phyloP scores from a whole-genome alignment of 2,329 filamentous ascomycete species.

The Pseudogymnoascus sp. region DNA sequence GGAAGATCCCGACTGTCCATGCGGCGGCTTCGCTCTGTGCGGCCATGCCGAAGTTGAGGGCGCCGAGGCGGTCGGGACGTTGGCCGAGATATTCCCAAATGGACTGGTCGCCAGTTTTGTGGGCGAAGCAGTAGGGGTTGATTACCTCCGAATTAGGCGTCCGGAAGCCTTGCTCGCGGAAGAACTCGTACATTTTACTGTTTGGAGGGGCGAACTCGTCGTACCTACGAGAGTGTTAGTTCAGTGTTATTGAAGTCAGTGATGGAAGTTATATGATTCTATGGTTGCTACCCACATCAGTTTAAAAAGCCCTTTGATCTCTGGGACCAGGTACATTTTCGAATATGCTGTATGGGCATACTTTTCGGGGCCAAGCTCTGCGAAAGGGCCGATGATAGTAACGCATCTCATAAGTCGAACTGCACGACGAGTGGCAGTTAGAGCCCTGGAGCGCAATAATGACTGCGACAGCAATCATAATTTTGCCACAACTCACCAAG shows the following conservation, averaged over 20 bases:
- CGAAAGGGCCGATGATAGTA: conserved; percentile 15
- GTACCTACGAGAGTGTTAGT: conserved; percentile 12
- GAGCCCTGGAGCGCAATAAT: not conserved
- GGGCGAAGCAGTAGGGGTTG: conserved; percentile 24
- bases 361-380: conserved; percentile 15
- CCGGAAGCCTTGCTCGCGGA: conserved; percentile 17
- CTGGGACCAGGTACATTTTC: conserved; percentile 15
- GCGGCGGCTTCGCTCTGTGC: conserved; percentile 14
- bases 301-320: conserved; percentile 16
- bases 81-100: conserved; percentile 23
- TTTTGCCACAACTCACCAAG: conserved; percentile 13
- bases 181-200: conserved; percentile 19
- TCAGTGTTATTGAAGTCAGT: not conserved
- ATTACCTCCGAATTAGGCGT: conserved; percentile 17
- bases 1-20: conserved; percentile 16
- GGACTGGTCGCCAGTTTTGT: conserved; percentile 17
- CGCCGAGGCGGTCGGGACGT: conserved; percentile 20
- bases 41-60: conserved; percentile 24
- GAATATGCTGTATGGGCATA: conserved; percentile 22
- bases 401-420: conserved; percentile 21
- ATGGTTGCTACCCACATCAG: conserved; percentile 12
- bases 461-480: not conserved
- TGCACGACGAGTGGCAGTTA: conserved; percentile 4
- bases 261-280: not conserved
- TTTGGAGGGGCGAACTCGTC: conserved; percentile 18